Base-by-base conservation (phyloP, 495 filamentous ascomycete genomes). In the Usnea hakonensis region DNA sequence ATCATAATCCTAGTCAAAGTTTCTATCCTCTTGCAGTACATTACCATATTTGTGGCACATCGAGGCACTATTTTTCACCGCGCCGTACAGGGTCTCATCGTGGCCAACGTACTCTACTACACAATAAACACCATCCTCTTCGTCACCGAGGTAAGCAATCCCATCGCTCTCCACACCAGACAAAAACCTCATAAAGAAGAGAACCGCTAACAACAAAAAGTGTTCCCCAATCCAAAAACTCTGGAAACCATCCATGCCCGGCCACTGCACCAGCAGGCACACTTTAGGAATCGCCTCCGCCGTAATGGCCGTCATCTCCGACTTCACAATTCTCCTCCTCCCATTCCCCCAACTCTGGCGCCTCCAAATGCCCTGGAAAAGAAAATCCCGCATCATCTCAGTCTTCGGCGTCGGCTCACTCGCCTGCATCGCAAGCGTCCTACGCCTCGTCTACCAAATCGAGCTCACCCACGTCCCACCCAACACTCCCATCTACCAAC, bases 341-440 rank as follows among this genome's bases (percentile, higher is more conserved):
- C 73, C 73, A 5, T 35, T 73, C 13, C 64, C 54, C 55, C 62
- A 67, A 41, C 71, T 71, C 55, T 74, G 60, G 63, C 68, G 43
- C 44, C 67, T 66, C 21, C 44, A 61, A 21, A 37, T 61, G 32
- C 28, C 46, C 28, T 46, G 44, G 44, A 13, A 35, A 21, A 50
- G 40, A 11, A 61, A 61, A 17, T n/a, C 48, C 28, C 44, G 44
- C 23, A 43, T 61, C 38, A n/a, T 35, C 21, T 44, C 58, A 46
- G 10, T 61, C 10, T 61, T 61, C 28, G 58, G 58, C 14, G 19
- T 53, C 11, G 58, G 58, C 0, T n/a, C 54, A 19, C 40, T 61
- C 30, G 55, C 55, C 6, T 57, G 55, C 3, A 32, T 14, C 14
- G 55, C 55, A 57, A 57, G 55, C 23, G 21, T 41, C 36, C 2